phyloP scores from a whole-genome alignment of 495 filamentous ascomycete genomes.

The Penicillium mononematosum region DNA sequence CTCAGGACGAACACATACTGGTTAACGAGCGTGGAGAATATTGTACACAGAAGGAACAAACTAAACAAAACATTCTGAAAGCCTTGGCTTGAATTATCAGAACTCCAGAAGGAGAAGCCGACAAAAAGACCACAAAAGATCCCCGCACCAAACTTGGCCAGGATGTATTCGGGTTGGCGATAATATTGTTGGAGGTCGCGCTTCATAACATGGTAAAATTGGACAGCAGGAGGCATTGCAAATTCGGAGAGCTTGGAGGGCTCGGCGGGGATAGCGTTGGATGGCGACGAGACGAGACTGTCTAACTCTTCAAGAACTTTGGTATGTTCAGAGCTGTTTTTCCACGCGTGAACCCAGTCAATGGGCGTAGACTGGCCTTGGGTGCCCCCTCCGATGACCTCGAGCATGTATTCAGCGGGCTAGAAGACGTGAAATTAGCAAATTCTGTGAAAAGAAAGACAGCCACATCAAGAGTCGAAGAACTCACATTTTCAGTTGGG shows the following conservation, averaged over 20 bases:
- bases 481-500: slow-evolving; percentile 70
- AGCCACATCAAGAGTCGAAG: too few species aligned
- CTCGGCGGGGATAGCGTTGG: neutral
- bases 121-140: slow-evolving; percentile 10
- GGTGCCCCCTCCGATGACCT: slow-evolving; percentile 61
- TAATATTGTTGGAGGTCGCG: slow-evolving; percentile 7
- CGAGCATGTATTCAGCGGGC: slow-evolving; percentile 92
- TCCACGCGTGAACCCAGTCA: slow-evolving; percentile 79
- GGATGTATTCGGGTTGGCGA: slow-evolving; percentile 3
- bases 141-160: neutral
- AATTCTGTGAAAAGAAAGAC: too few species aligned
- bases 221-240: slow-evolving; percentile 45
- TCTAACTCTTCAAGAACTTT: slow-evolving; percentile 57
- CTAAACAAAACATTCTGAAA: slow-evolving; percentile 16
- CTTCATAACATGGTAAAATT: neutral
- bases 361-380: slow-evolving; percentile 65
- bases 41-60: slow-evolving; percentile 12
- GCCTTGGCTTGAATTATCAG: slow-evolving; percentile 16
- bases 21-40: slow-evolving; percentile 8
- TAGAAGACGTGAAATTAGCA: slow-evolving; percentile 19
- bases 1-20: slow-evolving; percentile 1
- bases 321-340: slow-evolving; percentile 63
- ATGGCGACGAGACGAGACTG: slow-evolving; percentile 62
- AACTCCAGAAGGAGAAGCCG: slow-evolving; percentile 25
- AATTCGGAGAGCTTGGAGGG: slow-evolving; percentile 37